These are phyloP conservation scores for Tricholoma sp. DNA, from an alignment of 768 basidiomycete genomes.

Conservation along the genomic window DNA sequence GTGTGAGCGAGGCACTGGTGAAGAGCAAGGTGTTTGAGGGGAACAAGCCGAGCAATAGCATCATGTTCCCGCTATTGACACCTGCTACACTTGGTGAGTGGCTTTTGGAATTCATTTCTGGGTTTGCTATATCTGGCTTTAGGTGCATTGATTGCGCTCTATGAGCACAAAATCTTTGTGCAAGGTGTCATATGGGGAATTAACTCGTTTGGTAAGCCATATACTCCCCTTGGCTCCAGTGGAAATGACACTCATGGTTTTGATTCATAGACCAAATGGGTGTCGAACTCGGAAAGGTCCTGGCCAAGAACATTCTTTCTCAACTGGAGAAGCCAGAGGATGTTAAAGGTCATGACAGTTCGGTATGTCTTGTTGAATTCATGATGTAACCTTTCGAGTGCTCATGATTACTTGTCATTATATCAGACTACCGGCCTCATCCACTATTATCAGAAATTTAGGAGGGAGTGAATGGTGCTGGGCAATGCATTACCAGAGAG, in stretches of 20 bases:
- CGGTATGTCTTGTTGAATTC: slow-evolving; percentile 37
- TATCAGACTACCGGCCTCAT: slow-evolving; percentile 89
- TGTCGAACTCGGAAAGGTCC: slow-evolving; percentile 95
- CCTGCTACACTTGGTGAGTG: slow-evolving; percentile 78
- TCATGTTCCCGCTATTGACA: slow-evolving; percentile 90
- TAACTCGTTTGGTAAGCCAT: slow-evolving; percentile 86
- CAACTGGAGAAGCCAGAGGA: slow-evolving; percentile 79
- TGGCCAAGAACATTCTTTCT: slow-evolving; percentile 92
- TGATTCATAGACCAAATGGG: slow-evolving; percentile 87
- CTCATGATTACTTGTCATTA: background rate
- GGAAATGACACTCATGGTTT: too few relatives aligned
- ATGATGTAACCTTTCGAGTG: background rate
- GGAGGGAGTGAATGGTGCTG: slow-evolving; percentile 66
- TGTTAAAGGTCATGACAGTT: slow-evolving; percentile 86
- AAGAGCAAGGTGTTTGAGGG: slow-evolving; percentile 99
- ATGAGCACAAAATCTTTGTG: slow-evolving; percentile 99
- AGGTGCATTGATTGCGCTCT: slow-evolving; percentile 81
- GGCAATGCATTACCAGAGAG: background rate
- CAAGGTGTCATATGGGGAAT: slow-evolving; percentile 98
- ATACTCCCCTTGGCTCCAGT: background rate
- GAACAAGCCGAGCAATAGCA: slow-evolving; percentile 94
- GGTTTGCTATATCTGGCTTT: background rate
- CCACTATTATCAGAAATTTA: slow-evolving; percentile 91
- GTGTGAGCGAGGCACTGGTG: slow-evolving; percentile 76
- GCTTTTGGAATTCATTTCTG: slow-evolving; percentile 4